Evolutionary conservation across 2,329 filamentous ascomycete species (phyloP).

Genomic region (Cercospora janseana): DNA sequence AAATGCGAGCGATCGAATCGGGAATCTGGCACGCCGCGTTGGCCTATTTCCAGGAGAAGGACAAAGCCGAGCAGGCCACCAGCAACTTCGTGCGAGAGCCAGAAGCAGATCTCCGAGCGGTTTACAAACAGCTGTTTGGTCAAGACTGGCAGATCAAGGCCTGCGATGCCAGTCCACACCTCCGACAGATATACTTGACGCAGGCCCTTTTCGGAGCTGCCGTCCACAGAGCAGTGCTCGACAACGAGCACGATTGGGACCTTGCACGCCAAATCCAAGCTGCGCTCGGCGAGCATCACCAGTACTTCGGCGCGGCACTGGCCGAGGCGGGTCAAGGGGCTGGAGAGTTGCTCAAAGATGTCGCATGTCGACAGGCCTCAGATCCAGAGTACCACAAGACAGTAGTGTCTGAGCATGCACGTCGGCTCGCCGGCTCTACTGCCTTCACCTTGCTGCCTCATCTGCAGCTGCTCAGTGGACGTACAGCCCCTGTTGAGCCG

Average conservation of each 20-base stretch:
- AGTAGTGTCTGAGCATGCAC: neutral
- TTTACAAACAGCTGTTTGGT: neutral
- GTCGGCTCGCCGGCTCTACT: neutral
- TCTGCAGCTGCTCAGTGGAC: neutral
- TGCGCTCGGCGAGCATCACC: neutral
- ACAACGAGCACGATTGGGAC: neutral
- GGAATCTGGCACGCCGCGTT: neutral
- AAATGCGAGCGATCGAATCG: neutral
- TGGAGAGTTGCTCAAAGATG: neutral
- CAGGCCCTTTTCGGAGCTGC: neutral
- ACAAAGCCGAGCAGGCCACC: neutral
- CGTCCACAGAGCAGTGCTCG: neutral
- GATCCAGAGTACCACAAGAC: slow-evolving; percentile 4
- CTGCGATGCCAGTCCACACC: neutral
- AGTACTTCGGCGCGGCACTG: neutral
- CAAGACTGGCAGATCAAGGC: neutral
- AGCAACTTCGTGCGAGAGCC: neutral
- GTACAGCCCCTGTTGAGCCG: neutral
- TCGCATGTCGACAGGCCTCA: slow-evolving; percentile 1
- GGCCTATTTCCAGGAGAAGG: neutral
- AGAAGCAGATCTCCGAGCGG: neutral
- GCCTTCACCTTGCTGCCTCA: slow-evolving; percentile 6
- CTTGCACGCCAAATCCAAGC: neutral
- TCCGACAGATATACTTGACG: neutral
- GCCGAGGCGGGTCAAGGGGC: neutral